Evolutionary conservation across 192 early-diverging fungal genomes (phyloP).

Genomic region (Umbelopsis isabellina): DNA sequence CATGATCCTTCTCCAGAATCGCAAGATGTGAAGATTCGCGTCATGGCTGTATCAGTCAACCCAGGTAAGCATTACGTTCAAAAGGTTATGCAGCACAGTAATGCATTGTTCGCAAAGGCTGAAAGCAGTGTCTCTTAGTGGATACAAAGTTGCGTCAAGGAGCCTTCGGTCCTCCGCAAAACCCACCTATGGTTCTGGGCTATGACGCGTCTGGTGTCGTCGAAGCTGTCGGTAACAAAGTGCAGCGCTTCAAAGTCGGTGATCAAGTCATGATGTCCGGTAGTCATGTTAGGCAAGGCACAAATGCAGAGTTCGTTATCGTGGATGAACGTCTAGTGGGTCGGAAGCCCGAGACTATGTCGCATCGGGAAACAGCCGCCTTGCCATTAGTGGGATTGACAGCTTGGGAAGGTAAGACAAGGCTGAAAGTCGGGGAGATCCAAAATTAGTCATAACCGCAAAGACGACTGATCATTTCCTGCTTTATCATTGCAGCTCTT

Average conservation of each 20-base stretch:
- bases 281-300: background rate
- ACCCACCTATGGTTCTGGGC: background rate
- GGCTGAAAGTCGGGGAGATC: background rate
- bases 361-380: background rate
- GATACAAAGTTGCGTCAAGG: background rate
- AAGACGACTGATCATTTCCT: background rate
- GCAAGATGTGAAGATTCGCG: background rate
- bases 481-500: background rate
- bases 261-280: constrained; percentile 5
- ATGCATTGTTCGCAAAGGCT: background rate
- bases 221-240: constrained; percentile 2
- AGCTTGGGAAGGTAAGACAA: constrained; percentile 21
- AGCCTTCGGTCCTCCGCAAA: background rate
- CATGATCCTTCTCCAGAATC: background rate
- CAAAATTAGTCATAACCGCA: background rate
- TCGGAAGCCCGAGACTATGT: constrained; percentile 11
- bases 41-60: constrained; percentile 7
- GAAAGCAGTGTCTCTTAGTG: background rate
- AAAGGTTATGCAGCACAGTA: background rate
- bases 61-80: background rate
- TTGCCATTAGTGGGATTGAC: constrained; percentile 6
- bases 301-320: background rate
- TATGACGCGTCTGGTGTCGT: constrained; percentile 11
- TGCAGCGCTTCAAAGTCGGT: constrained; percentile 1
- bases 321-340: constrained; percentile 20